These are phyloP conservation scores for Boletellus ananas DNA, from an alignment of 768 basidiomycete genomes.

Conservation along the genomic window DNA sequence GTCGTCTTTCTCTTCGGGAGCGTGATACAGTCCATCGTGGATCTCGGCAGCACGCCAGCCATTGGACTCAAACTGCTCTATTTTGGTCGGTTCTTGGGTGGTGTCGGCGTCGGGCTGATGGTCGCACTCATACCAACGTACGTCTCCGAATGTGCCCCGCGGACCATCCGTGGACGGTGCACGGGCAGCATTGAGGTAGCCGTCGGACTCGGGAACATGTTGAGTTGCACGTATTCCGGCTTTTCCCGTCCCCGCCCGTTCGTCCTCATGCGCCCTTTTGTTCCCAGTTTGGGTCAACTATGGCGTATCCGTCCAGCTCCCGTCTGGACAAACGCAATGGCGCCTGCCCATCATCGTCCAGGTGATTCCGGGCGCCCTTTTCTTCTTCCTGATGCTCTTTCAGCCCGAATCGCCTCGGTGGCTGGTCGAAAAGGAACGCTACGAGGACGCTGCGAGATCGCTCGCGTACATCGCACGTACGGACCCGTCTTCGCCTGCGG, in stretches of 20 bases:
- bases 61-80: slow-evolving; percentile 30
- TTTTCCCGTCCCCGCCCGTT: not conserved
- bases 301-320: slow-evolving; percentile 24
- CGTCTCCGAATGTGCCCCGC: slow-evolving; percentile 37
- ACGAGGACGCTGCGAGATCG: slow-evolving; percentile 32
- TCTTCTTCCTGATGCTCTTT: slow-evolving; percentile 34
- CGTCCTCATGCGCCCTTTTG: not conserved
- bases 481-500: slow-evolving; percentile 22
- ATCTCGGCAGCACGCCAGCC: slow-evolving; percentile 27
- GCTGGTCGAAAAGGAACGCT: slow-evolving; percentile 35
- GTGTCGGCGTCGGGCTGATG: slow-evolving; percentile 43
- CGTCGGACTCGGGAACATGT: slow-evolving; percentile 34
- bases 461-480: slow-evolving; percentile 30
- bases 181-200: slow-evolving; percentile 32
- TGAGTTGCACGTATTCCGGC: slow-evolving; percentile 28
- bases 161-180: slow-evolving; percentile 36
- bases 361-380: slow-evolving; percentile 38
- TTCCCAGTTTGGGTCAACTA: slow-evolving; percentile 38
- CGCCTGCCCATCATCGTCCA: slow-evolving; percentile 36
- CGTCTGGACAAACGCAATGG: slow-evolving; percentile 33
- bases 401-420: slow-evolving; percentile 42
- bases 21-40: slow-evolving; percentile 32
- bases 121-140: slow-evolving; percentile 36
- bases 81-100: slow-evolving; percentile 43
- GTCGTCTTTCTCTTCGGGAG: slow-evolving; percentile 34